Evolutionary conservation across 1,284 basidiomycete species (phyloP).

Genomic region (Cystobasidium slooffiae): DNA sequence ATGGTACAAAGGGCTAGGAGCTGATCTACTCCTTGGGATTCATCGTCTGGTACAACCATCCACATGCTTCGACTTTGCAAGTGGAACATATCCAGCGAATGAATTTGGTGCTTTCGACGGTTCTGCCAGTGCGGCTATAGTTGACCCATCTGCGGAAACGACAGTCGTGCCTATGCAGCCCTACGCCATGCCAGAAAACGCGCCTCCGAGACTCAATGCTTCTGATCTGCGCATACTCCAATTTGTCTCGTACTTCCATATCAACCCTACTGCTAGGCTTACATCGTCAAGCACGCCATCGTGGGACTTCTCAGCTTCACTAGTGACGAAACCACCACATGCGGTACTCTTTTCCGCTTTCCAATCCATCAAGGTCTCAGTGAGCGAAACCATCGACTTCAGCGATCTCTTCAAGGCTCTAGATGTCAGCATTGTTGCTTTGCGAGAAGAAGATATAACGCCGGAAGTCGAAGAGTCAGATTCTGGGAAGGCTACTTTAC

Average conservation of each 20-base stretch:
- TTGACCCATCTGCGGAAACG: constrained; percentile 24
- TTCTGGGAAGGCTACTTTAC: neutral
- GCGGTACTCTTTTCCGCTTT: constrained; percentile 65
- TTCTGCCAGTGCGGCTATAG: neutral
- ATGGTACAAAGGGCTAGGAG: constrained; percentile 92
- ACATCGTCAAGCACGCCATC: constrained; percentile 27
- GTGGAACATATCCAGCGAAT: neutral
- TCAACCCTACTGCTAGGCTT: constrained; percentile 50
- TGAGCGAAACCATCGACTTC: constrained; percentile 72
- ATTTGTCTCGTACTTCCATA: constrained; percentile 81
- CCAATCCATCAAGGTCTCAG: constrained; percentile 68
- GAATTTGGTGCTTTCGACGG: neutral
- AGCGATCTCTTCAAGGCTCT: constrained; percentile 72
- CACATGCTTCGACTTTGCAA: constrained; percentile 56
- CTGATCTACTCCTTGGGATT: constrained; percentile 73
- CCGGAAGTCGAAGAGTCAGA: constrained; percentile 33
- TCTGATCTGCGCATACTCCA: constrained; percentile 74
- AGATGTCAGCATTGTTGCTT: constrained; percentile 78
- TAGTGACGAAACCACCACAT: constrained; percentile 72
- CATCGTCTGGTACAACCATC: constrained; percentile 69
- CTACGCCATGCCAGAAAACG: constrained; percentile 53
- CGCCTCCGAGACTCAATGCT: constrained; percentile 65
- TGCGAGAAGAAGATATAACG: constrained; percentile 62
- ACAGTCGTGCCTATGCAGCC: constrained; percentile 52
- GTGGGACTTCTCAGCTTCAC: constrained; percentile 74